Percentiles rank a stretch among this genome's conserved stretches.
Conservation (phyloP, 495 filamentous ascomycete species). For the Neurospora terricola region DNA sequence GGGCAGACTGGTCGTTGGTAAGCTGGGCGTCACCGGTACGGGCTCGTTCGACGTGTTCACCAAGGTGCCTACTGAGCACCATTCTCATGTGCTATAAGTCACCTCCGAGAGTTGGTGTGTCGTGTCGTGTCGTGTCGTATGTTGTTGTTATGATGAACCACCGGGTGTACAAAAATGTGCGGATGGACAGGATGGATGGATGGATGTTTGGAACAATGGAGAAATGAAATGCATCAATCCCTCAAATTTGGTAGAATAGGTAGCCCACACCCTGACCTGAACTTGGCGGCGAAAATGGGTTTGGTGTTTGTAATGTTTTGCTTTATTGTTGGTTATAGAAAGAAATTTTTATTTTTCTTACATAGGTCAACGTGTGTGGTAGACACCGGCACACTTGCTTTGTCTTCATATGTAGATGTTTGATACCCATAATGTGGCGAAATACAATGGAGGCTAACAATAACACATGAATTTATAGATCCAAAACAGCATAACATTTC, state of each 20-base stretch:
- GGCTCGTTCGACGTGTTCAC: slow-evolving; percentile 83
- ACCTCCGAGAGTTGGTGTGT: background rate
- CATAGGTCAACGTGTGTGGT: background rate
- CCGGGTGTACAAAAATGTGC: background rate
- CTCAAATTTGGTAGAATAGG: background rate
- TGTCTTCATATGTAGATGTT: too few species aligned
- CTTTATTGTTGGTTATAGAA: background rate
- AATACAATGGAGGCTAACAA: too few species aligned
- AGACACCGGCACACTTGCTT: too few species aligned
- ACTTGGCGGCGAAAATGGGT: background rate
- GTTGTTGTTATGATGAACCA: background rate
- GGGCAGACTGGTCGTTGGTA: slow-evolving; percentile 79
- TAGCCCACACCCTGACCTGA: background rate
- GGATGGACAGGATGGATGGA: background rate
- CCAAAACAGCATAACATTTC: too few species aligned
- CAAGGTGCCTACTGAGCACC: slow-evolving; percentile 30
- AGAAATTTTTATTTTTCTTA: background rate
- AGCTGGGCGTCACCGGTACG: slow-evolving; percentile 72
- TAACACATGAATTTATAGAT: too few species aligned
- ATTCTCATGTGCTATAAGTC: background rate
- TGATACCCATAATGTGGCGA: too few species aligned
- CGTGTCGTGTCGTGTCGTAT: background rate
- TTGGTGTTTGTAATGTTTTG: background rate
- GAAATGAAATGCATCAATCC: background rate
- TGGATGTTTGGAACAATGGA: background rate